Evolutionary conservation across 2,329 filamentous ascomycete genomes (phyloP).

Genomic region (Podosphaera aphanis): DNA sequence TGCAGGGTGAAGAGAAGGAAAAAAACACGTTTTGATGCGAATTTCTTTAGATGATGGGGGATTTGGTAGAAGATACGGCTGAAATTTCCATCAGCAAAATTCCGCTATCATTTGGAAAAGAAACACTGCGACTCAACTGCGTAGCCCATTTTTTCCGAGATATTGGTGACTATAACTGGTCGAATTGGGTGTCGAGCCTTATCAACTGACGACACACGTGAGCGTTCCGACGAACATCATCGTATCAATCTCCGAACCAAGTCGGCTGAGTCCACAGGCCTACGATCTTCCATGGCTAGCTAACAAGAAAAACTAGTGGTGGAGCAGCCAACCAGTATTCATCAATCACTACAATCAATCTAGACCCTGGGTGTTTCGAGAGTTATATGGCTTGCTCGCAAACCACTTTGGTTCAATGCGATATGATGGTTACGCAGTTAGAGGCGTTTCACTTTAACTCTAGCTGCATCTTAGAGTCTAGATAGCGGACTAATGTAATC

Average conservation of each 20-base stretch:
- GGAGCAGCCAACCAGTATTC: not conserved
- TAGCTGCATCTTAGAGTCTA: too few species aligned
- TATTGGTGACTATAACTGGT: not conserved
- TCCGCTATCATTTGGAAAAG: too few species aligned
- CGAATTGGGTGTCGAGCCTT: not conserved
- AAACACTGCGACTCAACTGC: too few species aligned
- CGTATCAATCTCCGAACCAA: not conserved
- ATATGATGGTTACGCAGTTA: too few species aligned
- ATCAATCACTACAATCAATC: not conserved
- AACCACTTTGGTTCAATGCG: not conserved
- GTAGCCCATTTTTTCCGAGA: too few species aligned
- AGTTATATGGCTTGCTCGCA: not conserved
- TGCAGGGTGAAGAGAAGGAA: too few species aligned
- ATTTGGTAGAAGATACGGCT: too few species aligned
- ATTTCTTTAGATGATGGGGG: too few species aligned
- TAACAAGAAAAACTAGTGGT: not conserved
- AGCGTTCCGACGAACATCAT: not conserved
- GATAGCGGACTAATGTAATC: too few species aligned
- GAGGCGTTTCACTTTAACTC: too few species aligned
- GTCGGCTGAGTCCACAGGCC: not conserved
- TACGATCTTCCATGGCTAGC: not conserved
- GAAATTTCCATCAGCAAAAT: too few species aligned
- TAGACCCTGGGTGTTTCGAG: not conserved
- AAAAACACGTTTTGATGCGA: too few species aligned
- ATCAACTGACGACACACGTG: not conserved